Percentiles rank a stretch among this genome's conserved stretches.
Evolutionary conservation across 1,139 yeast genomes (phyloP).

Genomic region (Suhomyces bribrorum): DNA sequence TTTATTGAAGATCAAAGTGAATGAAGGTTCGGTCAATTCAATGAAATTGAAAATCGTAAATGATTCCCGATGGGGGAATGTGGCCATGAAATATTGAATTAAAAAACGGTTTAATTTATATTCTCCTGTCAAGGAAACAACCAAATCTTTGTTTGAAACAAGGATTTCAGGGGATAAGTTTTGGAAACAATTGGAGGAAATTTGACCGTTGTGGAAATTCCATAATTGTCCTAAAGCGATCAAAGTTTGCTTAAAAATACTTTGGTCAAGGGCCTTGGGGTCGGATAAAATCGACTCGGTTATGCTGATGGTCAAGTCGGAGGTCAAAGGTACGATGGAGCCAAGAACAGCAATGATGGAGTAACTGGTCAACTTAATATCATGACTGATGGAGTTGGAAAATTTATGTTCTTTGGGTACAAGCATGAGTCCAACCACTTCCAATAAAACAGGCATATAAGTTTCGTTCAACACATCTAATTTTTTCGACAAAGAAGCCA

Average conservation of each 20-base stretch:
- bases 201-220: constrained; percentile 31
- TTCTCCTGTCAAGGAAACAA: constrained; percentile 25
- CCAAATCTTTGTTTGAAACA: constrained; percentile 18
- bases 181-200: constrained; percentile 20
- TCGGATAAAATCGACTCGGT: constrained; percentile 61
- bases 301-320: constrained; percentile 65
- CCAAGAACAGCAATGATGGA: constrained; percentile 77
- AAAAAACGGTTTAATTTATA: constrained; percentile 37
- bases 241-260: constrained; percentile 33
- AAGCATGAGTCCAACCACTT: constrained; percentile 55
- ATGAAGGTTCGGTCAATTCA: constrained; percentile 22
- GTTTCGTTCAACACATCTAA: constrained; percentile 29
- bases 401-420: constrained; percentile 27
- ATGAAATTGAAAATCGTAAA: constrained; percentile 26
- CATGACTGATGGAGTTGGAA: constrained; percentile 46
- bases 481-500: constrained; percentile 41
- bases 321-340: constrained; percentile 67
- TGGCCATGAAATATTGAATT: constrained; percentile 28
- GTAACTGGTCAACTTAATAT: constrained; percentile 80
- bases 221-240: constrained; percentile 47
- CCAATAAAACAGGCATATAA: constrained; percentile 56
- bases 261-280: constrained; percentile 22
- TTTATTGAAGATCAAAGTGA: constrained; percentile 25
- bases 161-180: constrained; percentile 18
- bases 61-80: constrained; percentile 20